Conservation (phyloP, 768 basidiomycete species). For the Mycena capillaripes region DNA sequence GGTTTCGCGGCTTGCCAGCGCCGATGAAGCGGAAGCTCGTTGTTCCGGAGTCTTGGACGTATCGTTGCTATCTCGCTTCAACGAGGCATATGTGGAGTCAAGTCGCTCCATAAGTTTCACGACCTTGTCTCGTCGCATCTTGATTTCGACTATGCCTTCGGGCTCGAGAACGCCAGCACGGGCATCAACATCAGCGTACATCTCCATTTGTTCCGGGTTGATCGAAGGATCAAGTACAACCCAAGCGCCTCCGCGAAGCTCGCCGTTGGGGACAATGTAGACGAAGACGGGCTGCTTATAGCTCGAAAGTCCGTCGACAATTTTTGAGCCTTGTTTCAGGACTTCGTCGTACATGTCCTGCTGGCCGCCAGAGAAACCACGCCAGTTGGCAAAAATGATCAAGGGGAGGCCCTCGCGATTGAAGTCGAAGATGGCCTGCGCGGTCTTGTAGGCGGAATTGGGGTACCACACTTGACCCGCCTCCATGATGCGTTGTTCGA, state of each 20-base stretch:
- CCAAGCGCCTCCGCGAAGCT: conserved; percentile 99
- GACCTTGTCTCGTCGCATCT: conserved; percentile 96
- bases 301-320: conserved; percentile 96
- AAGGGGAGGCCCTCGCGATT: conserved; percentile 96
- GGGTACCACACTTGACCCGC: conserved; percentile 99
- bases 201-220: conserved; percentile 97
- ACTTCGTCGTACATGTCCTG: conserved; percentile 99
- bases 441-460: conserved; percentile 99
- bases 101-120: conserved; percentile 93
- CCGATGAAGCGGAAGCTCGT: conserved; percentile 75
- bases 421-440: conserved; percentile 99
- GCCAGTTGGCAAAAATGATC: conserved; percentile 99
- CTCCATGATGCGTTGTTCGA: conserved; percentile 98
- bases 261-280: conserved; percentile 98
- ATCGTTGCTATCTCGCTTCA: conserved; percentile 89
- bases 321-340: conserved; percentile 97
- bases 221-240: conserved; percentile 99
- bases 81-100: conserved; percentile 83
- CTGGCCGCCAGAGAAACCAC: conserved; percentile 99
- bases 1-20: conserved; percentile 82
- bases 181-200: conserved; percentile 97
- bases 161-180: conserved; percentile 97
- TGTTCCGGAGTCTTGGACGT: conserved; percentile 79
- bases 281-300: conserved; percentile 99
- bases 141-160: conserved; percentile 98